These are phyloP conservation scores for Stemphylium vesicarium DNA, from an alignment of 2,329 filamentous ascomycete species.

Conservation along the genomic window DNA sequence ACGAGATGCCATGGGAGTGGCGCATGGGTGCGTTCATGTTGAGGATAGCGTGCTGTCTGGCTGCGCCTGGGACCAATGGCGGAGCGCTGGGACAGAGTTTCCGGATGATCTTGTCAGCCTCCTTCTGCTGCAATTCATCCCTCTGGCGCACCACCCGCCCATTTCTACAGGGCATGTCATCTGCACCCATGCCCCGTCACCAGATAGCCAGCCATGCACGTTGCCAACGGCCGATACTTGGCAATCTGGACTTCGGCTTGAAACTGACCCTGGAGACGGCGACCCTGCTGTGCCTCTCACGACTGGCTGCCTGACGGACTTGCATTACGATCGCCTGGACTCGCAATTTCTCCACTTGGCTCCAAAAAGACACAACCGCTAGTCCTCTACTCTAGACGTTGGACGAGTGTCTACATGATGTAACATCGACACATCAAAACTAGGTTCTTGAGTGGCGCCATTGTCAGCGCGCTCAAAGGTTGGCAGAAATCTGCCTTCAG, in stretches of 20 bases:
- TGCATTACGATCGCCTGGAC: neutral
- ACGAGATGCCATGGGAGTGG: conserved; percentile 18
- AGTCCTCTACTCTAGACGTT: neutral
- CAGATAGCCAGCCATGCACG: neutral
- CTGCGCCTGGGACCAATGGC: conserved; percentile 12
- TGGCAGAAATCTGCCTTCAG: neutral
- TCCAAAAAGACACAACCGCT: conserved; percentile 5
- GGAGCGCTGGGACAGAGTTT: conserved; percentile 6
- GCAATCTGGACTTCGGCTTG: neutral
- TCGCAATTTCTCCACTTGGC: conserved; percentile 14
- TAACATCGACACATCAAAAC: neutral
- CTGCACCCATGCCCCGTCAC: neutral
- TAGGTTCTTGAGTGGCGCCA: neutral
- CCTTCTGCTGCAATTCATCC: conserved; percentile 2
- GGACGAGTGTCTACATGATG: too few species aligned
- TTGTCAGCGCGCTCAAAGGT: neutral
- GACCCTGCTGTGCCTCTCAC: neutral
- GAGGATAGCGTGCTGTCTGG: conserved; percentile 9
- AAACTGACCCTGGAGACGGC: neutral
- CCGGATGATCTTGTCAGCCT: conserved; percentile 19
- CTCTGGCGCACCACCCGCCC: neutral
- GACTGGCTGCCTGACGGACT: neutral
- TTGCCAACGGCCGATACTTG: neutral
- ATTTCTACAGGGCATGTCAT: neutral
- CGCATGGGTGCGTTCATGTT: conserved; percentile 14